Evolutionary conservation across 2,329 filamentous ascomycete genomes (phyloP).

Genomic region (Cercospora sesami): DNA sequence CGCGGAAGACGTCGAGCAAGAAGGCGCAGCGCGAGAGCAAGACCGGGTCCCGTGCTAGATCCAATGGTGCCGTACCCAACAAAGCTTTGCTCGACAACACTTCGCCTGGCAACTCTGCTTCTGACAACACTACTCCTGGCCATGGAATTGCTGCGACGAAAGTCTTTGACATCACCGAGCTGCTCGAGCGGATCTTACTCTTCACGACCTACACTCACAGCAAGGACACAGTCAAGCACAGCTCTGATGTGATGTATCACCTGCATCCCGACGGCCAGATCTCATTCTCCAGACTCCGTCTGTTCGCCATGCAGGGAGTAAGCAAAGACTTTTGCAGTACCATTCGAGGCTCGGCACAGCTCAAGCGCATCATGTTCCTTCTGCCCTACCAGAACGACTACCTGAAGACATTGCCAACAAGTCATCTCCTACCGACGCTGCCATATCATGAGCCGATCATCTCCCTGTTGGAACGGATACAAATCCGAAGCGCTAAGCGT

Average conservation of each 20-base stretch:
- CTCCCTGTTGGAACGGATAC: too few relatives aligned
- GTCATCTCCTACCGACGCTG: not conserved
- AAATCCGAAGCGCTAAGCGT: too few relatives aligned
- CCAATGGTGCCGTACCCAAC: too few relatives aligned
- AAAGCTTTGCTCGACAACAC: not conserved
- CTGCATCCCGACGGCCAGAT: not conserved
- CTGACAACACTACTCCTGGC: not conserved
- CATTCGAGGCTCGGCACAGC: not conserved
- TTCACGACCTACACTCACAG: not conserved
- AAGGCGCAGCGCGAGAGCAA: not conserved
- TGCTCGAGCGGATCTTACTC: slow-evolving; percentile 1
- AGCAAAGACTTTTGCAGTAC: not conserved
- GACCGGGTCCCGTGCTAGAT: not conserved
- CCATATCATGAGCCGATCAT: not conserved
- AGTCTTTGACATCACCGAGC: not conserved
- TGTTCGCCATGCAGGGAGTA: not conserved
- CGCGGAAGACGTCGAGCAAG: not conserved
- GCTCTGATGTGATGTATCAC: not conserved
- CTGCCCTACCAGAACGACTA: not conserved
- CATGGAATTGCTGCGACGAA: not conserved
- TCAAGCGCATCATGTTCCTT: not conserved
- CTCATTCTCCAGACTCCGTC: not conserved
- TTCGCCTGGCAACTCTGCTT: not conserved
- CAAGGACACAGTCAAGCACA: not conserved
- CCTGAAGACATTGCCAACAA: not conserved